Base-by-base conservation (phyloP, 306 rosid genomes). In the Argentina anserina region DNA sequence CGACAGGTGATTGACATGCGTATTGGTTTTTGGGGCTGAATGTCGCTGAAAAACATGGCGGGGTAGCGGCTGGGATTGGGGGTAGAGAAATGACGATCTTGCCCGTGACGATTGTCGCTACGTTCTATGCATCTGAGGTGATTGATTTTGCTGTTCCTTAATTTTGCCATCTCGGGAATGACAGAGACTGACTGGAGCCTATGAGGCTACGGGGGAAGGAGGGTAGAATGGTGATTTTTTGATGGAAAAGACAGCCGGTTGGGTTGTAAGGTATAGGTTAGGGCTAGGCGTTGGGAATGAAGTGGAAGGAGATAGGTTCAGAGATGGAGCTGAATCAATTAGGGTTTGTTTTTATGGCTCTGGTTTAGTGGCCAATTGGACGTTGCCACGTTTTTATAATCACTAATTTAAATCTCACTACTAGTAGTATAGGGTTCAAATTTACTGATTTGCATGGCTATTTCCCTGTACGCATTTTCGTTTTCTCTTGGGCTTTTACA, bases 21-120 rank as follows among this genome's bases (percentile, higher is more conserved):
- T 89, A 86, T 91, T 84, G 91, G 91, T 86, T 89, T 91, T 86
- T 82, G 97, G 96, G 71, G 98, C 86, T 70, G 53, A 75, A 86
- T 78, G 82, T 86, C 97, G 84, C 97, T 91, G 98, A 91, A 91
- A 93, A 93, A 89, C 97, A 84, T 87, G 91, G 90, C 78, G 84
- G 84, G 83, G 85, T 81, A 89, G 90, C 86, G 87, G 86, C 90
- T 64, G 82, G 65, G 72, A 62, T 9, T 63, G 58, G 79, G 68
- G 45, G 56, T 45, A 33, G 65, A 13, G 40, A 75, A 72, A 73
- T 79, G 37, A 84, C 79, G 73, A 72, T 75, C 64, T 69, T 78
- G 80, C 82, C 76, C 65, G 72, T 61, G 72, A 56, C 75, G 36
- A 14, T 60, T 67, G 56, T 70, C 39, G 39, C 55, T 63, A 37